Conservation (phyloP, 768 basidiomycete species). For the Melanogaster broomeanus region DNA sequence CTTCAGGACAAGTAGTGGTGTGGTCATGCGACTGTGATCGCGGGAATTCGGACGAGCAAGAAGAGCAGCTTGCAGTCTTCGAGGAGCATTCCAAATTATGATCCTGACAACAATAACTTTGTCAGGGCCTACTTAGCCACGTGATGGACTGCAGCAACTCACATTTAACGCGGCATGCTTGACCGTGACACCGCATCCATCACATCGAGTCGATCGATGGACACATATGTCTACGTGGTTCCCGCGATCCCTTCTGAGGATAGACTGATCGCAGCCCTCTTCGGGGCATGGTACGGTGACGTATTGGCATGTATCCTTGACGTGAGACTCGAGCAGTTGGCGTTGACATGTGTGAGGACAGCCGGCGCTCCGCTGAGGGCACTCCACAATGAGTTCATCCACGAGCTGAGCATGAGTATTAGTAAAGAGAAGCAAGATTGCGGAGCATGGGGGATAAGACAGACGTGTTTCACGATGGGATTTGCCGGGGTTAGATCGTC, state of each 20-base stretch:
- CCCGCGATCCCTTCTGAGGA: conserved; percentile 49
- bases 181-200: conserved; percentile 37
- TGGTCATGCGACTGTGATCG: conserved; percentile 39
- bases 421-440: conserved; percentile 6
- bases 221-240: conserved; percentile 41
- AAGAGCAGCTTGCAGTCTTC: conserved; percentile 38
- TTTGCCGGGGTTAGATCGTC: conserved; percentile 67
- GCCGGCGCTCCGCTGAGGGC: conserved; percentile 58
- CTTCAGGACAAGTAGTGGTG: conserved; percentile 38
- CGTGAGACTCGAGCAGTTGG: conserved; percentile 62
- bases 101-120: conserved; percentile 25
- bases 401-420: conserved; percentile 57
- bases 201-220: conserved; percentile 40
- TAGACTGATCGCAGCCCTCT: conserved; percentile 42
- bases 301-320: conserved; percentile 62
- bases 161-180: conserved; percentile 41
- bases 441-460: conserved; percentile 12
- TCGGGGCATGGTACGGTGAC: conserved; percentile 53
- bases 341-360: conserved; percentile 68
- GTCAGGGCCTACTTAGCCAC: conserved; percentile 3
- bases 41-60: conserved; percentile 40
- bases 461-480: conserved; percentile 66
- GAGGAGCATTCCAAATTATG: conserved; percentile 43
- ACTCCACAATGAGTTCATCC: conserved; percentile 78
- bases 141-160: conserved; percentile 14